These are phyloP conservation scores for Venturia oleaginea DNA, from an alignment of 2,329 filamentous ascomycete genomes.

Conservation along the genomic window DNA sequence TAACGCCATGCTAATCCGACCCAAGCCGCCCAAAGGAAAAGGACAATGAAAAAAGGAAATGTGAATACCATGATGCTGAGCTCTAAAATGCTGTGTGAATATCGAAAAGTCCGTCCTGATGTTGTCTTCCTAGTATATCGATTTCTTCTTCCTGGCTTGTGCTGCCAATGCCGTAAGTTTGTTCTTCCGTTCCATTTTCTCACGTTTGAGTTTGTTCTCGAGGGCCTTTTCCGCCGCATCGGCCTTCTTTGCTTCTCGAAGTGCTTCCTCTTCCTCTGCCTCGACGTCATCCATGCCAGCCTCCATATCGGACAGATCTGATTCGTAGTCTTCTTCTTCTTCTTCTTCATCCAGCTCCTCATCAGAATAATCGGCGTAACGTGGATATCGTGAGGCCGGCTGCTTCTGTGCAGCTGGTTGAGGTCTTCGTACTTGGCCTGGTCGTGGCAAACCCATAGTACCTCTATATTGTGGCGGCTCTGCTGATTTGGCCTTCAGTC, in stretches of 20 bases:
- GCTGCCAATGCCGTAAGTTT: constrained; percentile 22
- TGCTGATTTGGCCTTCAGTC: constrained; percentile 4
- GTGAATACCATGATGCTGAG: neutral
- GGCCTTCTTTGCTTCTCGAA: constrained; percentile 55
- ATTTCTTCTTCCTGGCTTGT: constrained; percentile 6
- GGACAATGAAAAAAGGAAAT: neutral
- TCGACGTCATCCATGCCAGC: constrained; percentile 67
- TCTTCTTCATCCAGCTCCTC: constrained; percentile 9
- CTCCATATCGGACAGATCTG: constrained; percentile 65
- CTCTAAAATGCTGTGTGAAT: neutral
- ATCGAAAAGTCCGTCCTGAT: neutral
- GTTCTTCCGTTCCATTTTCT: constrained; percentile 29
- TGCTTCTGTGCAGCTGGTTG: neutral
- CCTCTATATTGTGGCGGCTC: constrained; percentile 5
- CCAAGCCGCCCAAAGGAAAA: neutral
- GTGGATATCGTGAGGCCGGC: neutral
- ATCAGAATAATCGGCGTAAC: constrained; percentile 7
- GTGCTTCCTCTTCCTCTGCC: constrained; percentile 56
- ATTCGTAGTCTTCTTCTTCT: constrained; percentile 13
- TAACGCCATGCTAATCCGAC: constrained; percentile 2
- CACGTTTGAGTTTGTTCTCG: constrained; percentile 51
- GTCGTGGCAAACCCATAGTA: constrained; percentile 6
- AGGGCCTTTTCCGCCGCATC: constrained; percentile 56
- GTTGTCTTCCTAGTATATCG: neutral
- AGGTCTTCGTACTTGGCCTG: constrained; percentile 8